phyloP scores from a whole-genome alignment of 768 basidiomycete species.

The Suillus subaureus region DNA sequence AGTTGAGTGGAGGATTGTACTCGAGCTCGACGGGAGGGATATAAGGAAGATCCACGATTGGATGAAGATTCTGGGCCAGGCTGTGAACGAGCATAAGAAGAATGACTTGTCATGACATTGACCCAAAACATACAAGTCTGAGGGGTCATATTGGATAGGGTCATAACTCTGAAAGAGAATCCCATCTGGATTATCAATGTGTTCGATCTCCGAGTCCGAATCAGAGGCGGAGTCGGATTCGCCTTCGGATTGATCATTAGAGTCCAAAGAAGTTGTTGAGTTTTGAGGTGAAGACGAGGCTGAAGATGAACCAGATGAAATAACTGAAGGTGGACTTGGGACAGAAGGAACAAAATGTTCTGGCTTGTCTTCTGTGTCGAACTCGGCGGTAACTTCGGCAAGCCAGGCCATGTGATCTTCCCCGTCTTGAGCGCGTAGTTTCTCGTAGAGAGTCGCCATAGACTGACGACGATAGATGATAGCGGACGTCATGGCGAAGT shows the following conservation, averaged over 20 bases:
- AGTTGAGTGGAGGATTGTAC: slow-evolving; percentile 12
- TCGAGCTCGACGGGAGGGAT: slow-evolving; percentile 13
- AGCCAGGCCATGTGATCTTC: slow-evolving; percentile 39
- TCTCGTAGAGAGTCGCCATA: slow-evolving; percentile 38
- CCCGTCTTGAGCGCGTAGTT: slow-evolving; percentile 36
- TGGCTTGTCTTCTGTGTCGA: slow-evolving; percentile 34
- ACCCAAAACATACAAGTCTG: slow-evolving; percentile 27
- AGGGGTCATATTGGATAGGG: slow-evolving; percentile 15
- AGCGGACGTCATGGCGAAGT: slow-evolving; percentile 29
- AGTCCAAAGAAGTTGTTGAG: slow-evolving; percentile 2
- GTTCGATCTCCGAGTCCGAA: slow-evolving; percentile 35
- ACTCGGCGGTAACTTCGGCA: slow-evolving; percentile 26
- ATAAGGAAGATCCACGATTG: slow-evolving; percentile 16
- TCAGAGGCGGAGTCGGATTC: slow-evolving; percentile 29
- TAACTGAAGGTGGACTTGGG: slow-evolving; percentile 24
- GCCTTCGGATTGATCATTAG: slow-evolving; percentile 18
- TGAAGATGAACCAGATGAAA: slow-evolving; percentile 33
- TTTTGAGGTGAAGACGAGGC: slow-evolving; percentile 23
- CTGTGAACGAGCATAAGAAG: slow-evolving; percentile 22
- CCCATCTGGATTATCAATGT: slow-evolving; percentile 3
- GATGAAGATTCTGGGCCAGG: slow-evolving; percentile 15
- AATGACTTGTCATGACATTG: background rate
- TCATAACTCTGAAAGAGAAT: slow-evolving; percentile 5
- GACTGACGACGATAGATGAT: slow-evolving; percentile 37
- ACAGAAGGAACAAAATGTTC: slow-evolving; percentile 24